A percentile compares a stretch with the other conserved stretches of the same genome.
Evolutionary conservation across 805 yeast genomes (phyloP).

Genomic region (Wickerhamia fluorescens): DNA sequence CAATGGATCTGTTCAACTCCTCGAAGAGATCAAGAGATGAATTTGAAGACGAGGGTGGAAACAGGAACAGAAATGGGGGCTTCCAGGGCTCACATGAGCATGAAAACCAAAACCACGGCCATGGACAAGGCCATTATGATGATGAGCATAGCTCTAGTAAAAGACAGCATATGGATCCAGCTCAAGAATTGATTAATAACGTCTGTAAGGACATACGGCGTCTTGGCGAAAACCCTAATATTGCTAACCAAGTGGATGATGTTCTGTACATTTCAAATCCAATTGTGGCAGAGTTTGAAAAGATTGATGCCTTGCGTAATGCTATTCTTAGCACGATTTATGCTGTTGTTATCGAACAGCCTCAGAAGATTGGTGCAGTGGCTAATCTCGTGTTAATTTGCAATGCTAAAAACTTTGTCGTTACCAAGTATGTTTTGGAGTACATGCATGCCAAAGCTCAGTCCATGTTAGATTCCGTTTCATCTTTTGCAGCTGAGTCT

Average conservation of each 20-base stretch:
- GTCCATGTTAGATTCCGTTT: slow-evolving; percentile 37
- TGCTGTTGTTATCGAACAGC: slow-evolving; percentile 78
- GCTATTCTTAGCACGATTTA: slow-evolving; percentile 57
- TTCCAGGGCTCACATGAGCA: no score
- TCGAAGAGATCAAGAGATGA: slow-evolving; percentile 28
- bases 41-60: slow-evolving; percentile 13
- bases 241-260: slow-evolving; percentile 36
- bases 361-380: slow-evolving; percentile 76
- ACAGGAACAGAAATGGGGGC: slow-evolving; percentile 1
- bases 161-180: slow-evolving; percentile 35
- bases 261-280: slow-evolving; percentile 64
- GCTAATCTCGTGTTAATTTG: slow-evolving; percentile 61
- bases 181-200: slow-evolving; percentile 33
- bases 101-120: slow-evolving; percentile 7
- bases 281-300: slow-evolving; percentile 57
- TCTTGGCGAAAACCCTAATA: slow-evolving; percentile 36
- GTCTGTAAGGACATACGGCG: slow-evolving; percentile 40
- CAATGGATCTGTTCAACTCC: no score
- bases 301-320: slow-evolving; percentile 50
- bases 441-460: slow-evolving; percentile 61
- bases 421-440: slow-evolving; percentile 65
- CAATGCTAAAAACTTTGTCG: slow-evolving; percentile 53
- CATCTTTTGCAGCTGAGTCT: slow-evolving; percentile 5
- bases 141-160: no score
- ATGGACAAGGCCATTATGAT: slow-evolving; percentile 10